Base-by-base conservation (phyloP, 176 grass and related monocot species). In the sorghum (Sorghum bicolor) region DNA sequence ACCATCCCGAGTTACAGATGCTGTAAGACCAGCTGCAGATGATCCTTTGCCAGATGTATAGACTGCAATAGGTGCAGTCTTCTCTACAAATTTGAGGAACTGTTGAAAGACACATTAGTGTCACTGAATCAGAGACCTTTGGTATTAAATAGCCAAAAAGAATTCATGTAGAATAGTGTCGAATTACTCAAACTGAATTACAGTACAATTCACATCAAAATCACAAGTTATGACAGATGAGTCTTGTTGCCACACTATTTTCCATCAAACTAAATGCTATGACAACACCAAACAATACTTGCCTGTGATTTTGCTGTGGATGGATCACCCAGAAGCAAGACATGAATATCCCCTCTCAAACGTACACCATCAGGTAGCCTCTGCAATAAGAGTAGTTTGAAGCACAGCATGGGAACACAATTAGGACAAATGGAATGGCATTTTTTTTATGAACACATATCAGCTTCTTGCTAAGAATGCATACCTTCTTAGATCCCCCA, bases 41-140 rank as follows among this genome's bases (percentile, higher is more conserved):
- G 96, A 99, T 87, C 96, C 96, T 85, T 99, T 99, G 78, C 96
- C 96, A 86, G 96, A 99, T 75, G 96, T 99, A 85, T 99, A 99
- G 66, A 99, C 96, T 32, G 96, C 93, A 70, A 94, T 85, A 55
- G 96, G 96, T 76, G 96, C 91, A 39, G 96, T 94, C 81, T 96
- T 99, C 88, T 99, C 96, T 75, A 94, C 96, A 90, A 99, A 99
- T 79, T 99, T 99, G 48, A 99, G 91, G 86, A 99, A 99, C 96
- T 99, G 92, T 89, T 15, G 11, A 83, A 70, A 86, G 26, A n/a
- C n/a, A 67, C 25, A 45, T 44, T 22, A 7, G 31, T 64, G 41
- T 76, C 17, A 82, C 8, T 62, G 31, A 78, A 30, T 16, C 28
- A 50, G 2, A n/a, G 48, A 44, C 53, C 6, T 68, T 79, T 65